Percentiles rank a stretch among this genome's conserved stretches.
Evolutionary conservation across 192 early-diverging fungal species (phyloP).

Genomic region (Linnemannia hyalina): DNA sequence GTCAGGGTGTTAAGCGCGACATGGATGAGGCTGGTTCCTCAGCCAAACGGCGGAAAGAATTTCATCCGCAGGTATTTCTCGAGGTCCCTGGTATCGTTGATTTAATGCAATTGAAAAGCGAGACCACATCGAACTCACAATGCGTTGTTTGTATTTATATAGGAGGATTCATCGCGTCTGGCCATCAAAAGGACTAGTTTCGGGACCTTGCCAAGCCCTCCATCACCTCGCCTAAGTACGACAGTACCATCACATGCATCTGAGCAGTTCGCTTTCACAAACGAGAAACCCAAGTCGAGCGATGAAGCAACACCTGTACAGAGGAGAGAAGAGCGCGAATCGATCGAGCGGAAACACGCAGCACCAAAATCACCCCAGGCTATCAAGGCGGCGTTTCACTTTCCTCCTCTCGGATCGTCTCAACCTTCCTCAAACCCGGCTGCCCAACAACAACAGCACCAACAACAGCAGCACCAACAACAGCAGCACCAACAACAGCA

Average conservation of each 20-base stretch:
- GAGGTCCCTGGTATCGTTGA: neutral
- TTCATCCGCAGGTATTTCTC: slow-evolving; percentile 5
- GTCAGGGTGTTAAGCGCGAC: slow-evolving; percentile 32
- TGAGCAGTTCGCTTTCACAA: neutral
- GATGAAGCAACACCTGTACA: neutral
- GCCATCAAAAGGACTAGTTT: neutral
- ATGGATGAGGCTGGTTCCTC: slow-evolving; percentile 9
- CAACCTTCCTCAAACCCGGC: neutral
- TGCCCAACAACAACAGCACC: neutral
- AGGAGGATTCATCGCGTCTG: neutral
- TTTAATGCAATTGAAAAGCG: neutral
- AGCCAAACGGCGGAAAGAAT: slow-evolving; percentile 15
- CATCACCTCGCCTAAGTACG: neutral
- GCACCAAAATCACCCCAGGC: slow-evolving; percentile 1
- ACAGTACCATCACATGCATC: neutral
- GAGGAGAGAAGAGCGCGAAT: neutral
- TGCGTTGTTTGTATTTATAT: neutral
- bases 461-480: neutral
- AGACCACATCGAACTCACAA: neutral
- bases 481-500: neutral
- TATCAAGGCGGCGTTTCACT: neutral
- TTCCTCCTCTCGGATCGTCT: neutral
- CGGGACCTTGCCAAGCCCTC: neutral
- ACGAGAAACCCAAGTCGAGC: neutral
- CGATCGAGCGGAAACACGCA: neutral